Base-by-base conservation (phyloP, 306 rosid genomes). In the Betula pendula region DNA sequence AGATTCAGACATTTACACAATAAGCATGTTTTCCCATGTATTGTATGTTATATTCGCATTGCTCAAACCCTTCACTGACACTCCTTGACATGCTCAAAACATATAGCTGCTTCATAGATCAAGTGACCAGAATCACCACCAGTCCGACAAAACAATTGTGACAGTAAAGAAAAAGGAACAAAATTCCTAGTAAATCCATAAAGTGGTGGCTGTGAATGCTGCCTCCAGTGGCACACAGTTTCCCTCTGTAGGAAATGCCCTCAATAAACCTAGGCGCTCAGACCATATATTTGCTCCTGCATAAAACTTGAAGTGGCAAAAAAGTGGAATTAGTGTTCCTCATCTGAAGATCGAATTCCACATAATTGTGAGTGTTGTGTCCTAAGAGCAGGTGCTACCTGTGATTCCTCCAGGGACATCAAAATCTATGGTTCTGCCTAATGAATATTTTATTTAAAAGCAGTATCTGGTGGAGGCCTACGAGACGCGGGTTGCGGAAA, bases 381-480 rank as follows among this genome's bases (percentile, higher is more conserved):
- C 47, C 70, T 25, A 63, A 63, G 42, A 63, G 70, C 70, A 65
- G 44, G 70, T 38, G 11, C 22, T 44, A 65, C 70, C 47, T 44
- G 27, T 27, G 56, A 45, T 59, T 42, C 31, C 19, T 7, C 29
- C 8, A 12, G 70, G 44, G 44, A 27, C 71, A 15, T 15, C 51
- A 67, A 53, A 73, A 33, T 44, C 70, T 35, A 44, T 55, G n/a
- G 22, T n/a, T 19, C 63, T 67, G 16, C 45, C 20, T 53, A 20
- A 48, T 22, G 63, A 38, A 72, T 77, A 42, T 72, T 48, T 42
- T 48, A 11, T 68, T 9, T 66, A 48, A 50, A 74, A 62, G 58
- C 94, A 95, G 96, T 92, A 92, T 84, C 82, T 96, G 49, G 98
- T 91, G 84, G 99, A 88, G 82, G 91, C 96, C 27, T 92, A 91